These are phyloP conservation scores for Auricularia sp. DNA, from an alignment of 768 basidiomycete genomes.

Conservation along the genomic window DNA sequence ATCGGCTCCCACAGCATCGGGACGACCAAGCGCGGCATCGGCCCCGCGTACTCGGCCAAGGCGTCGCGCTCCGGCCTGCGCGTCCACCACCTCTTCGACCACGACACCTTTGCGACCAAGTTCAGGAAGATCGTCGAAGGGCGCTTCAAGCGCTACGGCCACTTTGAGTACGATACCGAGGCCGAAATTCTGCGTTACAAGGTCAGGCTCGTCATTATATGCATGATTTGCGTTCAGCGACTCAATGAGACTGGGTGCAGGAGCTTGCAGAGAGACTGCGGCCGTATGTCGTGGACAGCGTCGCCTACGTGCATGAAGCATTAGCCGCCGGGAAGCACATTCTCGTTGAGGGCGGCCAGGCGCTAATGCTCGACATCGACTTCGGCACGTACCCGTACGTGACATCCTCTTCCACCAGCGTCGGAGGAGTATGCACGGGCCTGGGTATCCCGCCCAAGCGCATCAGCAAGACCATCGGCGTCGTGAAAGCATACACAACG, in stretches of 20 bases:
- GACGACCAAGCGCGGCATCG: constrained; percentile 96
- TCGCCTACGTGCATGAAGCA: constrained; percentile 75
- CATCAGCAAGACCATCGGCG: constrained; percentile 82
- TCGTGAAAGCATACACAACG: constrained; percentile 97
- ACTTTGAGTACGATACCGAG: constrained; percentile 98
- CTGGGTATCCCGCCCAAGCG: constrained; percentile 90
- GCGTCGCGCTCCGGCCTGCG: constrained; percentile 92
- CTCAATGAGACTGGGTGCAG: constrained; percentile 27
- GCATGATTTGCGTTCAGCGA: background rate
- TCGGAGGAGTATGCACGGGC: constrained; percentile 95
- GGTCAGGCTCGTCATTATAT: constrained; percentile 29
- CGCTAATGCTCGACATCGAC: constrained; percentile 96
- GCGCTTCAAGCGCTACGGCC: constrained; percentile 92
- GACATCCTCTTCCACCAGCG: constrained; percentile 85
- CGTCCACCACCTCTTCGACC: constrained; percentile 92
- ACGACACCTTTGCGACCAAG: constrained; percentile 72
- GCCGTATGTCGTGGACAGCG: constrained; percentile 85
- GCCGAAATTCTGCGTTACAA: constrained; percentile 90
- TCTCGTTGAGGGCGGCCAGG: constrained; percentile 95
- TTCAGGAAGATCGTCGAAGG: constrained; percentile 95
- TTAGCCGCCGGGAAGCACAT: constrained; percentile 65
- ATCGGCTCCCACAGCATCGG: constrained; percentile 57
- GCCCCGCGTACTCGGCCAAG: constrained; percentile 96
- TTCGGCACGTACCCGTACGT: constrained; percentile 98
- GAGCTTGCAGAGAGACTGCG: constrained; percentile 70